Evolutionary conservation across 441 rosid genomes (phyloP).

Genomic region (Manihot esculenta): DNA sequence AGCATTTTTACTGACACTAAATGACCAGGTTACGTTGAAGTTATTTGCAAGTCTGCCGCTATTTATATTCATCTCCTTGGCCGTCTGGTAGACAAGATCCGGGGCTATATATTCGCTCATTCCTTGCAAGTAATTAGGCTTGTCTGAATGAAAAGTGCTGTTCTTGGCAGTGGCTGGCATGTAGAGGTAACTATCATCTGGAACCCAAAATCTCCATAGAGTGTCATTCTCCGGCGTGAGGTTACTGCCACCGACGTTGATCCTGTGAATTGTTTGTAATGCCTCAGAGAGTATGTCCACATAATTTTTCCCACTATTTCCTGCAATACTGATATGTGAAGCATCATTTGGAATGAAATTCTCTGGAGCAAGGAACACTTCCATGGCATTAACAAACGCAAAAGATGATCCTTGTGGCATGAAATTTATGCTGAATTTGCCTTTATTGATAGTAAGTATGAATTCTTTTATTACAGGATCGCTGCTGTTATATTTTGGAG

Average conservation of each 20-base stretch:
- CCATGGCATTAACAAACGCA: constrained; percentile 56
- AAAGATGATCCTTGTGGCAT: constrained; percentile 29
- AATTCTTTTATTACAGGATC: constrained; percentile 25
- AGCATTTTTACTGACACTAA: constrained; percentile 32
- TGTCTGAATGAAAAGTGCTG: neutral
- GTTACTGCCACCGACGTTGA: constrained; percentile 61
- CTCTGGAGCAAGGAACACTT: constrained; percentile 42
- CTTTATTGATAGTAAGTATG: constrained; percentile 27
- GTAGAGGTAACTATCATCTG: constrained; percentile 40
- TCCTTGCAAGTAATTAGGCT: constrained; percentile 26
- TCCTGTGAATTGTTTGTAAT: constrained; percentile 43
- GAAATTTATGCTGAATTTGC: constrained; percentile 26
- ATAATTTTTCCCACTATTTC: neutral
- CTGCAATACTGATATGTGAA: constrained; percentile 12
- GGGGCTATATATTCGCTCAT: constrained; percentile 40
- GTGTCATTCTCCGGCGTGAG: constrained; percentile 46
- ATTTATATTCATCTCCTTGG: constrained; percentile 37
- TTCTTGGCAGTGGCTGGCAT: constrained; percentile 30
- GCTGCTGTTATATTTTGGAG: constrained; percentile 3
- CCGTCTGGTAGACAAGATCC: constrained; percentile 42
- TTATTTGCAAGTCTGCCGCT: neutral
- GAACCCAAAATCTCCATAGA: constrained; percentile 39
- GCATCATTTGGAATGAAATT: constrained; percentile 30
- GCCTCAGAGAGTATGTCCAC: constrained; percentile 30
- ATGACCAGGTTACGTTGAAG: constrained; percentile 34